Base-by-base conservation (phyloP, 371 early-diverging fungal species). In the Rhizopus sp. region DNA sequence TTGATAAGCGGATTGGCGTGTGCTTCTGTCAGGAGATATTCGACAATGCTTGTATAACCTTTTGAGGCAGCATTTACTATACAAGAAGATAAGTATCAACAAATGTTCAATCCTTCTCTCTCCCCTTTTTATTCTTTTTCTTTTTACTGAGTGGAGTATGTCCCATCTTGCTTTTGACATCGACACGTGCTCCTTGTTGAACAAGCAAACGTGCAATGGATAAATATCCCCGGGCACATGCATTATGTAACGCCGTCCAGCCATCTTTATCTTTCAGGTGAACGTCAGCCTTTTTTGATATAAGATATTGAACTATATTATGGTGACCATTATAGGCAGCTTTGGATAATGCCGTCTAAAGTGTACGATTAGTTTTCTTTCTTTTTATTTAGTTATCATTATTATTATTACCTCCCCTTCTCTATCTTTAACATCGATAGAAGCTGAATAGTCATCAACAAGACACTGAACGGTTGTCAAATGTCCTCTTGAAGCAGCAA, bases 161-260 rank as follows among this genome's bases (percentile, higher is more conserved):
- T 0, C 89, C 90, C 67, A 83, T 77, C n/a, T 68, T 69, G 66
- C 80, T 88, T 47, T 70, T 68, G 9, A 73, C 78, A 68, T 89
- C 77, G 23, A 88, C 78, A 51, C 73, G 68, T 1, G 83, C 84
- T n/a, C 75, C 78, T 39, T 73, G 62, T 40, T 81, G 78, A 10
- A 85, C 61, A 13, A 90, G 70, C 53, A 77, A 75, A 17, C 75
- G 68, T 0, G 85, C 87, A 47, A 88, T 73, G 23, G 77, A 63
- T 12, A 83, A 70, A 55, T 82, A 76, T 3, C 88, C 88, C 39
- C 73, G 59, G 6, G 87, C 74, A 47, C 82, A 80, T 29, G 89
- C 88, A 64, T 89, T 91, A 72, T 93, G 94, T 13, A 94, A 72
- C 0, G 88, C 84, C 8, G 90, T 86, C 92, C 92, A 94, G 1